Conservation (phyloP, 179 eudicot genomes). For the Heliamphora pulchella region DNA sequence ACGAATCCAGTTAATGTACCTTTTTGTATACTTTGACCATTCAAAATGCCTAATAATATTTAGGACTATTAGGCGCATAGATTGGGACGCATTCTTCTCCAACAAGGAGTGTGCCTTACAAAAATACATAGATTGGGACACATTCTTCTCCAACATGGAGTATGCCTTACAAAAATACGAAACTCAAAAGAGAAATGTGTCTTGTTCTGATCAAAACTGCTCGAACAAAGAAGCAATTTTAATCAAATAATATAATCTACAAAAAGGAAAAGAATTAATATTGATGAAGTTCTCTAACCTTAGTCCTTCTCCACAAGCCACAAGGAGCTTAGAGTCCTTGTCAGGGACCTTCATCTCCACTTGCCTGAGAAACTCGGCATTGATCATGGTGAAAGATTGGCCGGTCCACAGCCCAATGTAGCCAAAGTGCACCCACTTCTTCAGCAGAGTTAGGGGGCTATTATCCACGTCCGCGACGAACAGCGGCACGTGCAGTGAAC, state of each 20-base stretch:
- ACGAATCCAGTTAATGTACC: too few species aligned
- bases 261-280: not conserved
- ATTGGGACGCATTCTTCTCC: too few species aligned
- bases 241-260: not conserved
- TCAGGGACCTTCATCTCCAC: constrained; percentile 54
- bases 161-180: too few species aligned
- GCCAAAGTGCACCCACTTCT: constrained; percentile 96
- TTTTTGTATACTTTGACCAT: too few species aligned
- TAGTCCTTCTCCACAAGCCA: constrained; percentile 92
- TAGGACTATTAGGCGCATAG: too few species aligned
- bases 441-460: constrained; percentile 55
- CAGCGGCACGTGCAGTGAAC: constrained; percentile 79
- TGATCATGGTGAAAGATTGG: constrained; percentile 70
- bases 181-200: too few species aligned
- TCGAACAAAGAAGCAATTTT: not conserved
- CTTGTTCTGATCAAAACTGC: too few species aligned
- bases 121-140: too few species aligned
- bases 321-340: constrained; percentile 54
- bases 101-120: too few species aligned
- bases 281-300: constrained; percentile 32
- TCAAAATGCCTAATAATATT: too few species aligned
- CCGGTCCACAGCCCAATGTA: constrained; percentile 97
- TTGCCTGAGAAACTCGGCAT: constrained; percentile 53
- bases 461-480: constrained; percentile 58
- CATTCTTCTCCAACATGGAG: too few species aligned